These are phyloP conservation scores for Oropetium thomaeum DNA, from an alignment of 176 grass and related monocot species.

Conservation along the genomic window DNA sequence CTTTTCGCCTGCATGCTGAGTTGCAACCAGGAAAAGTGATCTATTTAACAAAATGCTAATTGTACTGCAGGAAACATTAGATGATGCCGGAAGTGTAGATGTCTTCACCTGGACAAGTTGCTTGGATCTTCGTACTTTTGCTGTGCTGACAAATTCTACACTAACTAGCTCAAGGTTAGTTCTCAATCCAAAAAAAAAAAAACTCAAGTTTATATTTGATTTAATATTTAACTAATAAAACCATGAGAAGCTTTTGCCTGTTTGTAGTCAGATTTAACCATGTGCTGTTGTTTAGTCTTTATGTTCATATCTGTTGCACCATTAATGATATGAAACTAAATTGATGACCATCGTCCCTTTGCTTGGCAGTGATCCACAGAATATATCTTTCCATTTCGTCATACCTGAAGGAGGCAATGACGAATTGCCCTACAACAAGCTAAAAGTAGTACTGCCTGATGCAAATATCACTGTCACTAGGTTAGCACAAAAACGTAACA, in stretches of 20 bases:
- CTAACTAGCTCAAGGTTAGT: slow-evolving; percentile 84
- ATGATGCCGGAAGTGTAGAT: slow-evolving; percentile 36
- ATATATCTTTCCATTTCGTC: slow-evolving; percentile 78
- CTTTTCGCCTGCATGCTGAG: neutral
- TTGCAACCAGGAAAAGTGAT: neutral
- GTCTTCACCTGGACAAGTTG: slow-evolving; percentile 75
- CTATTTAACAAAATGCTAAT: neutral
- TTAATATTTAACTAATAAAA: slow-evolving; percentile 2
- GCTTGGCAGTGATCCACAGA: slow-evolving; percentile 58
- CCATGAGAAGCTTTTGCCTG: neutral
- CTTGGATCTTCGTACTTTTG: slow-evolving; percentile 63
- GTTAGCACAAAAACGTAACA: slow-evolving; percentile 37
- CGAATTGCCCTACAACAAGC: slow-evolving; percentile 57
- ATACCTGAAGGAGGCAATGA: slow-evolving; percentile 60
- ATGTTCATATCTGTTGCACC: neutral
- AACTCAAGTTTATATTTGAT: slow-evolving; percentile 60
- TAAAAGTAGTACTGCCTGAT: slow-evolving; percentile 78
- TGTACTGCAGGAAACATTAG: slow-evolving; percentile 12
- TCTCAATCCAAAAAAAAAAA: no score
- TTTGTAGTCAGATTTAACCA: neutral
- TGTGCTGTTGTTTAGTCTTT: neutral
- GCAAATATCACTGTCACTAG: slow-evolving; percentile 69
- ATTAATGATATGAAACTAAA: neutral
- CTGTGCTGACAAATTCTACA: slow-evolving; percentile 76
- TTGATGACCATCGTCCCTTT: slow-evolving; percentile 9